phyloP scores from a whole-genome alignment of 768 basidiomycete species.

The Trametes cingulata region DNA sequence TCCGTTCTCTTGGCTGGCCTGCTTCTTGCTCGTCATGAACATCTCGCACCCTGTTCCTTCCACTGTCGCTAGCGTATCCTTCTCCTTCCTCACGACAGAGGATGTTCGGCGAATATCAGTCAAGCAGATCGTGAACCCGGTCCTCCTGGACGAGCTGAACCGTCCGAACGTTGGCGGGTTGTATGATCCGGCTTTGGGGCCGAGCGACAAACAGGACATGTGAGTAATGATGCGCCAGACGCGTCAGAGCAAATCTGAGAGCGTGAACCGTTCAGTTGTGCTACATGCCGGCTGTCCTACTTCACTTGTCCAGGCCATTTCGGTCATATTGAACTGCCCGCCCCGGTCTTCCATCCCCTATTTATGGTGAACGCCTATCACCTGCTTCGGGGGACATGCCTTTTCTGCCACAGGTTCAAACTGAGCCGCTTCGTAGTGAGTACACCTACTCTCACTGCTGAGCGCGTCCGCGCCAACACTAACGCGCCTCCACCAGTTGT shows the following conservation, averaged over 20 bases:
- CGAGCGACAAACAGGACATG: constrained; percentile 88
- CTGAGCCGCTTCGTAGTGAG: constrained; percentile 69
- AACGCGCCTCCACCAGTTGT: constrained; percentile 49
- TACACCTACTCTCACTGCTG: neutral
- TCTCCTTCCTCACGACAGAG: constrained; percentile 86
- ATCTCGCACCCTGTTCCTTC: constrained; percentile 89
- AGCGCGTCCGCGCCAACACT: neutral
- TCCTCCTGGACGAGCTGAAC: constrained; percentile 91
- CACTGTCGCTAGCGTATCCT: constrained; percentile 80
- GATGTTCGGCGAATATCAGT: constrained; percentile 95
- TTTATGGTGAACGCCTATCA: constrained; percentile 93
- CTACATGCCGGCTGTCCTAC: constrained; percentile 90
- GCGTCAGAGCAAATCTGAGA: constrained; percentile 13
- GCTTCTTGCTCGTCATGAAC: constrained; percentile 63
- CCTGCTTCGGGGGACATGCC: constrained; percentile 82
- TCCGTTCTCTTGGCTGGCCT: neutral
- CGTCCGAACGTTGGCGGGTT: constrained; percentile 89
- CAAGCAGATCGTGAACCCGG: constrained; percentile 92
- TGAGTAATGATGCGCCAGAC: constrained; percentile 43
- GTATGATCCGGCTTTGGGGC: constrained; percentile 95
- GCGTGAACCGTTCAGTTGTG: constrained; percentile 63
- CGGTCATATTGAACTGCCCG: constrained; percentile 95
- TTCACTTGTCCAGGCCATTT: constrained; percentile 98
- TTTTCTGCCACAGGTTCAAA: constrained; percentile 95
- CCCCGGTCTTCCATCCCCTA: constrained; percentile 94